A percentile compares a stretch with the other conserved stretches of the same genome.
phyloP scores from a whole-genome alignment of 2,329 filamentous ascomycete genomes.

The Cladosporium sp. region DNA sequence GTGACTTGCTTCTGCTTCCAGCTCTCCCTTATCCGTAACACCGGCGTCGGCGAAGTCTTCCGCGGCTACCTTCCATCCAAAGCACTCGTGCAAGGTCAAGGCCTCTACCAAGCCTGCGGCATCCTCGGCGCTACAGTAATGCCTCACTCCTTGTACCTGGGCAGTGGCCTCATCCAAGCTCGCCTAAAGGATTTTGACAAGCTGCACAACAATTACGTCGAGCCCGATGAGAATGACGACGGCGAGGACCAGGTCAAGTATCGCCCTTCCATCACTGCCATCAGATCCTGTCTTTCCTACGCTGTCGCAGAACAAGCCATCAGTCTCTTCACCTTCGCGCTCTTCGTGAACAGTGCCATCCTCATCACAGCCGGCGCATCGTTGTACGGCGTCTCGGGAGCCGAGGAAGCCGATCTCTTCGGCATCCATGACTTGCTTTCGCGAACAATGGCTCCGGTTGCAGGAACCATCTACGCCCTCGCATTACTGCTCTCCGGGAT shows the following conservation, averaged over 20 bases:
- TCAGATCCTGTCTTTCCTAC: constrained; percentile 37
- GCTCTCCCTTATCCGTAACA: constrained; percentile 57
- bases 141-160: constrained; percentile 66
- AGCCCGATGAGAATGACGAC: constrained; percentile 17
- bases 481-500: constrained; percentile 76
- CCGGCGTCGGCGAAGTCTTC: constrained; percentile 57
- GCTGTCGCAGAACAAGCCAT: constrained; percentile 37
- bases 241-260: constrained; percentile 32
- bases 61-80: constrained; percentile 61
- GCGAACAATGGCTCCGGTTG: constrained; percentile 64
- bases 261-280: constrained; percentile 36
- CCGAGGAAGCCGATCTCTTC: constrained; percentile 71
- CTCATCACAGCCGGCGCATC: constrained; percentile 63
- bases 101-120: constrained; percentile 67
- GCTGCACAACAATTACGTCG: constrained; percentile 49
- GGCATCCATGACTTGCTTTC: constrained; percentile 73
- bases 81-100: constrained; percentile 55
- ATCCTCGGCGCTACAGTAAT: constrained; percentile 74
- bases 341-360: constrained; percentile 42
- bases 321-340: constrained; percentile 39
- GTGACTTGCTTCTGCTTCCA: constrained; percentile 69
- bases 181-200: constrained; percentile 61
- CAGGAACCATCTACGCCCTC: constrained; percentile 79
- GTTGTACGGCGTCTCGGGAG: constrained; percentile 57
- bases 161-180: constrained; percentile 65